phyloP scores from a whole-genome alignment of 257 asterid species.

The Avicennia marina region DNA sequence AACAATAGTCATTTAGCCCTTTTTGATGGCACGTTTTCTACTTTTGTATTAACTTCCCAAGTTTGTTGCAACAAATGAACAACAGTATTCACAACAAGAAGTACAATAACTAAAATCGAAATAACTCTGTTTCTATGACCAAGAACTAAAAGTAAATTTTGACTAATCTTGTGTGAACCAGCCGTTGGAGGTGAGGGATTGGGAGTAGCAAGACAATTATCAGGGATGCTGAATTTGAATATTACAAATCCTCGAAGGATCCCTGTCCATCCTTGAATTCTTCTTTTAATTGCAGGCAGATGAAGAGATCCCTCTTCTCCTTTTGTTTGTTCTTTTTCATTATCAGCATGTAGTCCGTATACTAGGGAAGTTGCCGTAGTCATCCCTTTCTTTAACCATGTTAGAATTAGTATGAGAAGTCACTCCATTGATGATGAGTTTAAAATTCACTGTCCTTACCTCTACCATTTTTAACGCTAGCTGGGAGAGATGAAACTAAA shows the following conservation, averaged over 20 bases:
- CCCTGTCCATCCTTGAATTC: conserved; percentile 11
- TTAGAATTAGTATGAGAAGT: conserved; percentile 51
- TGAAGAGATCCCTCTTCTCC: conserved; percentile 39
- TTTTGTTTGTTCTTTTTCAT: conserved; percentile 25
- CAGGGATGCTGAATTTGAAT: conserved; percentile 48
- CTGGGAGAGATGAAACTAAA: conserved; percentile 79
- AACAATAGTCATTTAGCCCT: conserved; percentile 38
- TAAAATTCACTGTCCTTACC: conserved; percentile 40
- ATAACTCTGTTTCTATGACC: conserved; percentile 37
- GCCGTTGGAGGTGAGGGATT: conserved; percentile 36
- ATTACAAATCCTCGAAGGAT: conserved; percentile 69
- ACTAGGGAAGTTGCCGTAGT: conserved; percentile 40
- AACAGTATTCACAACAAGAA: conserved; percentile 38
- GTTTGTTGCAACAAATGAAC: conserved; percentile 27
- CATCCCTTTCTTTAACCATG: conserved; percentile 31
- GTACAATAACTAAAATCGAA: conserved; percentile 25
- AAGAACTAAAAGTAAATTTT: conserved; percentile 16
- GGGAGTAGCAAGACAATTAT: conserved; percentile 53
- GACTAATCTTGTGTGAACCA: conserved; percentile 17
- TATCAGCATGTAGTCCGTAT: conserved; percentile 45
- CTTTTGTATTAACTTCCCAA: conserved; percentile 16
- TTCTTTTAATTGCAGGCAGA: conserved; percentile 33
- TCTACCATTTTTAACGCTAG: conserved; percentile 35
- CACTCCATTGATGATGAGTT: conserved; percentile 40
- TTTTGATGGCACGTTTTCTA: conserved; percentile 31